Evolutionary conservation across 352 stramenopile genomes (phyloP).

Genomic region (Thraustotheca clavata): DNA sequence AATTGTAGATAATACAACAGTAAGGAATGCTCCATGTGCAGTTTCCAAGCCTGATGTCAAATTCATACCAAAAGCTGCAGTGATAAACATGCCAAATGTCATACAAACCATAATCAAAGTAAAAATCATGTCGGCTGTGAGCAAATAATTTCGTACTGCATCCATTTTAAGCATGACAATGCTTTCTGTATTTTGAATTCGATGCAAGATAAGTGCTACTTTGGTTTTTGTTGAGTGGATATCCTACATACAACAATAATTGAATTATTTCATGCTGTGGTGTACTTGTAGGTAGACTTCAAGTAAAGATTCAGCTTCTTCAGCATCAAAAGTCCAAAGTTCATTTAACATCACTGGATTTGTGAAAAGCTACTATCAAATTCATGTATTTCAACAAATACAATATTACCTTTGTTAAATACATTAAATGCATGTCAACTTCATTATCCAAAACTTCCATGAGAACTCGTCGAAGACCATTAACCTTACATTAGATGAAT

Average conservation of each 20-base stretch:
- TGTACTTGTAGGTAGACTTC: conserved; percentile 57
- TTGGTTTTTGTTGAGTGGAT: conserved; percentile 76
- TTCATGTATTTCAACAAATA: neutral
- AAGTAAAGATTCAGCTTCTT: conserved; percentile 64
- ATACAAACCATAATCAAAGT: conserved; percentile 54
- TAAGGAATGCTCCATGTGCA: conserved; percentile 44
- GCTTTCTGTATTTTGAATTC: conserved; percentile 69
- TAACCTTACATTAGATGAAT: conserved; percentile 26
- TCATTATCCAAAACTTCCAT: conserved; percentile 65
- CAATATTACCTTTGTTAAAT: conserved; percentile 38
- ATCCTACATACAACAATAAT: conserved; percentile 22
- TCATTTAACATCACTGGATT: conserved; percentile 46
- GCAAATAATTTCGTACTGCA: conserved; percentile 72
- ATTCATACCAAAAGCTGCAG: conserved; percentile 71
- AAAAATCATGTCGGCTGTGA: conserved; percentile 63
- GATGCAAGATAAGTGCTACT: conserved; percentile 54
- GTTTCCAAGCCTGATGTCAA: conserved; percentile 42
- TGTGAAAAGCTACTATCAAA: conserved; percentile 28
- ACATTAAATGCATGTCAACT: conserved; percentile 49
- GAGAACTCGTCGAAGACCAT: conserved; percentile 51
- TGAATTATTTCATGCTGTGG: neutral
- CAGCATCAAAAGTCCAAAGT: conserved; percentile 60
- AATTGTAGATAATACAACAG: conserved; percentile 37
- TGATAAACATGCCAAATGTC: conserved; percentile 55
- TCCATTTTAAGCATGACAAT: conserved; percentile 73